Evolutionary conservation across 805 yeast species (phyloP), one percentile per base, ranked within the genome.

Genomic region (Scheffersomyces lignosus): DNA sequence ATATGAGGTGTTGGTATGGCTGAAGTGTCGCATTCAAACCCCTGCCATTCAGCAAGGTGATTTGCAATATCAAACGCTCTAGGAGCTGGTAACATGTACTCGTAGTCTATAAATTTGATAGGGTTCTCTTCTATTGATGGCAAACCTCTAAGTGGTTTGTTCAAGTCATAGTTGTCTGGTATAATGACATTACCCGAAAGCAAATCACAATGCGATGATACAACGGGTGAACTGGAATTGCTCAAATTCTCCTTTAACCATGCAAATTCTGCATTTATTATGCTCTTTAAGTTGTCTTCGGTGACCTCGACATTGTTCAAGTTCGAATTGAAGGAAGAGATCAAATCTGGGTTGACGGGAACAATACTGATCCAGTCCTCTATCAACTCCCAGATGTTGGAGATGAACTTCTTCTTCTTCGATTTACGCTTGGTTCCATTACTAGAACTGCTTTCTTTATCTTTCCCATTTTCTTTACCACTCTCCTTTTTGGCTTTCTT

Each of bases 31-130:
- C 93, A 85, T 43, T 81, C 79, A 48, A 83, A 83, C 2, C 93
- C 93, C 55, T 84, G 93, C 88, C 90, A 82, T 54, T 82, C 89
- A 54, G 81, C 80, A 45, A 82, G 77, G 57, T 82, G 89, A 47
- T 82, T 82, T 10, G 88, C 83, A 15, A 83, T 79, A 51, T 82
- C 89, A 52, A 81, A 82, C 0, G 85, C 88, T 31, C 89, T 58
- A 4, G 88, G 87, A 3, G 83, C 84, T 8, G 81, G 82, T 43
- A 79, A 67, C 77, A 83, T 77, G 49, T 82, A 82, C 60, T 82
- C 89, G 51, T 82, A 82, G 52, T 82, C 89, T 31, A 82, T 82
- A 47, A 82, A 81, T 10, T 77, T 69, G 10, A 81, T 66, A 0
- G 79, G 78, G 44, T 62, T 66, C 2, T 48, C 51, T 5, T 35